Conservation (phyloP, 352 stramenopile species). For the Albugo candida region DNA sequence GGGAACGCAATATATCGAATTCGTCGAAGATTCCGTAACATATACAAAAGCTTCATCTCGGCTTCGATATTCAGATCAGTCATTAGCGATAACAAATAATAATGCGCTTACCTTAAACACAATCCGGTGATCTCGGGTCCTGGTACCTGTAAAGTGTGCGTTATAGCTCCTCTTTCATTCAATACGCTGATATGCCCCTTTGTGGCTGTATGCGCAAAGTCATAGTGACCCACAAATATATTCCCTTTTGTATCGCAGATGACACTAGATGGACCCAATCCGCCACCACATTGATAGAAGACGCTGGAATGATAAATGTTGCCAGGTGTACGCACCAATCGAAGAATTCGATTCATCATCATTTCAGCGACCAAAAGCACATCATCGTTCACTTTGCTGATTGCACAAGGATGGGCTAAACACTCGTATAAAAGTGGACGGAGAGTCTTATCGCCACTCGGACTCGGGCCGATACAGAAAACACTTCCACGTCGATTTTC, state of each 20-base stretch:
- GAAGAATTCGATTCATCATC: constrained; percentile 58
- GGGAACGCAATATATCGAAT: constrained; percentile 31
- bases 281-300: constrained; percentile 66
- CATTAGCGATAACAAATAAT: not conserved
- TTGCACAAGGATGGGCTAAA: constrained; percentile 62
- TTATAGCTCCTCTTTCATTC: constrained; percentile 18
- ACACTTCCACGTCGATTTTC: constrained; percentile 55
- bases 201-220: constrained; percentile 37
- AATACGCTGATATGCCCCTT: not conserved
- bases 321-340: constrained; percentile 33
- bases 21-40: constrained; percentile 60
- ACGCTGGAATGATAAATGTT: constrained; percentile 61
- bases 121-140: constrained; percentile 56
- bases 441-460: constrained; percentile 49
- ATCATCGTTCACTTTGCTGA: constrained; percentile 28
- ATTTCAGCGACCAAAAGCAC: constrained; percentile 42
- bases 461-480: constrained; percentile 43
- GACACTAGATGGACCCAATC: constrained; percentile 56
- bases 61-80: constrained; percentile 10
- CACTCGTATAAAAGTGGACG: constrained; percentile 46
- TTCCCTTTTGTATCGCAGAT: constrained; percentile 30
- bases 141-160: constrained; percentile 27
- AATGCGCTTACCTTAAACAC: constrained; percentile 29
- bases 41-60: constrained; percentile 31
- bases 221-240: constrained; percentile 69